These are phyloP conservation scores for Agaricus bisporus DNA, from an alignment of 768 basidiomycete species.

Conservation along the genomic window DNA sequence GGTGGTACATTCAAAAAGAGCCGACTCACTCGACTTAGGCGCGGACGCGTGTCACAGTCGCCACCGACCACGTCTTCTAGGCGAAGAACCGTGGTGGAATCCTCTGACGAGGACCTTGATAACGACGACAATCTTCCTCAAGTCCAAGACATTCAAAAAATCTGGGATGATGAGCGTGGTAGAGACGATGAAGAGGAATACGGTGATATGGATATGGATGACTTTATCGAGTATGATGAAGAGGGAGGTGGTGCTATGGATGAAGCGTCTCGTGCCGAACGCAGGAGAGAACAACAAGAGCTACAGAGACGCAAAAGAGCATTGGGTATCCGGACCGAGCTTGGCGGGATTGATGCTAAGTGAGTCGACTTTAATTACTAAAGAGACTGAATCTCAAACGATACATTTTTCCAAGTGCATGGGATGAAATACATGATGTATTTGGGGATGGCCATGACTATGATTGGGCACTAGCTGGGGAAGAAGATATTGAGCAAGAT, in stretches of 20 bases:
- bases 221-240: conserved; percentile 79
- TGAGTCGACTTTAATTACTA: conserved; percentile 32
- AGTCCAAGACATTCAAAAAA: conserved; percentile 59
- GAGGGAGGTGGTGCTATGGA: conserved; percentile 74
- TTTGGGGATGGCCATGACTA: conserved; percentile 97
- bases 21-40: conserved; percentile 64
- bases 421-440: conserved; percentile 93
- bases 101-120: conserved; percentile 75
- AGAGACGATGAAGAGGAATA: conserved; percentile 71
- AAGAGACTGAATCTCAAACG: not conserved
- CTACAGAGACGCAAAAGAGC: conserved; percentile 65
- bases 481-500: conserved; percentile 52
- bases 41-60: conserved; percentile 68
- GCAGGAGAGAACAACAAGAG: conserved; percentile 60
- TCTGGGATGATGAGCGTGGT: conserved; percentile 79
- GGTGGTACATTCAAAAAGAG: conserved; percentile 69
- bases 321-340: conserved; percentile 57
- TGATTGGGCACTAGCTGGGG: conserved; percentile 87
- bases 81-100: conserved; percentile 55
- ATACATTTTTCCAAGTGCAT: conserved; percentile 52
- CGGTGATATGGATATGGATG: conserved; percentile 67
- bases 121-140: conserved; percentile 45
- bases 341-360: conserved; percentile 80
- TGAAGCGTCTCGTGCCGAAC: conserved; percentile 70
- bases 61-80: conserved; percentile 57